These are phyloP conservation scores for Coemansia sp. DNA, from an alignment of 192 early-diverging fungal genomes.

Conservation along the genomic window DNA sequence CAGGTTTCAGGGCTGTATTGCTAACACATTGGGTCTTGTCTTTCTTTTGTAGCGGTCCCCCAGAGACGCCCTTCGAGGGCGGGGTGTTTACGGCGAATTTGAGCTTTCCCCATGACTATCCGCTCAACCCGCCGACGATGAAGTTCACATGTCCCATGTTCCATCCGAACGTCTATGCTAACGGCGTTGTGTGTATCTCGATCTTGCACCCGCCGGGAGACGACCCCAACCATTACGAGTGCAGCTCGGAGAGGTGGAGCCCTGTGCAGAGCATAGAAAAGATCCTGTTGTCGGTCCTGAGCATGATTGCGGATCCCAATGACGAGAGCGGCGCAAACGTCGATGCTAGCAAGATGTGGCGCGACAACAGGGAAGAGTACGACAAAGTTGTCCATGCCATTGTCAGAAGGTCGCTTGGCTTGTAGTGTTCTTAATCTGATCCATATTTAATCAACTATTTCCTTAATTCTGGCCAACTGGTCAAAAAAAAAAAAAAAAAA, in stretches of 20 bases:
- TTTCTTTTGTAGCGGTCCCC: conserved; percentile 69
- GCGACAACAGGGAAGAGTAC: conserved; percentile 78
- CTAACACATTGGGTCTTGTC: not conserved
- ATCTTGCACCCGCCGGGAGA: conserved; percentile 97
- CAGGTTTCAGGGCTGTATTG: not conserved
- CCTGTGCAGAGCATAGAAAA: conserved; percentile 99
- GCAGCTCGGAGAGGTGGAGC: conserved; percentile 92
- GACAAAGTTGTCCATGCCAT: conserved; percentile 75
- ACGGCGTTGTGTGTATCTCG: conserved; percentile 97
- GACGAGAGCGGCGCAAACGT: conserved; percentile 98
- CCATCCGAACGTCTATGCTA: conserved; percentile 94
- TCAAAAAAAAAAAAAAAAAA: not conserved
- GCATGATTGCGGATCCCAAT: conserved; percentile 98
- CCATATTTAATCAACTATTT: not conserved
- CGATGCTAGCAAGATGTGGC: conserved; percentile 97
- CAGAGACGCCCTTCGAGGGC: conserved; percentile 91
- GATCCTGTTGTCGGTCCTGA: conserved; percentile 90
- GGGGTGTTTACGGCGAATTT: conserved; percentile 90
- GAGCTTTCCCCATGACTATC: conserved; percentile 92
- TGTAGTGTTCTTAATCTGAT: conserved; percentile 45
- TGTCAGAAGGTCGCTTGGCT: conserved; percentile 75
- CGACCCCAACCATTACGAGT: conserved; percentile 97
- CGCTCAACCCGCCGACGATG: conserved; percentile 93
- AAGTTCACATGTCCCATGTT: conserved; percentile 94
- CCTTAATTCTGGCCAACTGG: not conserved